Conservation (phyloP, 345 rosid genomes). For the Stellera chamaejasme region DNA sequence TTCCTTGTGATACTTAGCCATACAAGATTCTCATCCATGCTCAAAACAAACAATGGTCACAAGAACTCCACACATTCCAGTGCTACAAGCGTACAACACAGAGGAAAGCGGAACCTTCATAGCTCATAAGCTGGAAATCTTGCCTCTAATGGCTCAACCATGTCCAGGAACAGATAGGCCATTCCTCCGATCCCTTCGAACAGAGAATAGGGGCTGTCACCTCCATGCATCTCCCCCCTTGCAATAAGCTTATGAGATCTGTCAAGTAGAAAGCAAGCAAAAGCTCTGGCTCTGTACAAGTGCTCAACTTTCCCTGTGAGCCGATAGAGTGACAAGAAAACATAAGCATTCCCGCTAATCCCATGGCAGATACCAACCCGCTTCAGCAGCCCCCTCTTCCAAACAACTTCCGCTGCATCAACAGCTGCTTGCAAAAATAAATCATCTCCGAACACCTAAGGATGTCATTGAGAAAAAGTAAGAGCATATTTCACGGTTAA, state of each 20-base stretch:
- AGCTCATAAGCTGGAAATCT: conserved; percentile 63
- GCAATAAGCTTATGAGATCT: conserved; percentile 40
- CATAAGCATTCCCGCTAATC: conserved; percentile 56
- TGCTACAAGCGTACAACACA: too few relatives aligned
- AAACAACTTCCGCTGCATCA: conserved; percentile 58
- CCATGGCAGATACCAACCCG: conserved; percentile 75
- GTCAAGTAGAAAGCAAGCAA: conserved; percentile 58
- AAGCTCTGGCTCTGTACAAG: conserved; percentile 57
- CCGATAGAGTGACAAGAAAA: conserved; percentile 50
- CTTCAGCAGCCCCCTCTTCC: conserved; percentile 61
- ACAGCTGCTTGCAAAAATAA: conserved; percentile 48
- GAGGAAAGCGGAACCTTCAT: conserved; percentile 2
- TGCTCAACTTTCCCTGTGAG: conserved; percentile 39
- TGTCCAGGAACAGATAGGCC: conserved; percentile 56
- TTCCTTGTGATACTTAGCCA: too few relatives aligned
- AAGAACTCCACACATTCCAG: too few relatives aligned
- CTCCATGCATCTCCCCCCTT: conserved; percentile 58
- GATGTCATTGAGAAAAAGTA: not conserved
- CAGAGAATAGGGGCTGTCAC: conserved; percentile 50
- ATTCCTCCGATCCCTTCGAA: conserved; percentile 67
- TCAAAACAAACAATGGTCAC: too few relatives aligned
- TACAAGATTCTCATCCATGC: too few relatives aligned
- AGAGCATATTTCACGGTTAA: not conserved
- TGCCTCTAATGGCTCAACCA: conserved; percentile 39
- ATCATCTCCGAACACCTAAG: conserved; percentile 48